phyloP scores from a whole-genome alignment of 2,329 filamentous ascomycete genomes.

The Trichophyton equinum region DNA sequence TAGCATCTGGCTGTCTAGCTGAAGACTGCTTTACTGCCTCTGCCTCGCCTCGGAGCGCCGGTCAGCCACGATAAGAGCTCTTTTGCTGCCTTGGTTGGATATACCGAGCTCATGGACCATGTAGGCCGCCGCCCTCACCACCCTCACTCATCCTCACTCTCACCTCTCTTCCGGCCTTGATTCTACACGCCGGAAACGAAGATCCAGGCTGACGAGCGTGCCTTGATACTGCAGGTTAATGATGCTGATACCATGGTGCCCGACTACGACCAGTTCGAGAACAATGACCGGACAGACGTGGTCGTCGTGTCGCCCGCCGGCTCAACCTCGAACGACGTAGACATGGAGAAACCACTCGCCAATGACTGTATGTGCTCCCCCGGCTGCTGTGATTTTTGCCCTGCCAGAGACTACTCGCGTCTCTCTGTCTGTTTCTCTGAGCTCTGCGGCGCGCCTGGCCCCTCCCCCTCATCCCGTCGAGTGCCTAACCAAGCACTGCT shows the following conservation, averaged over 20 bases:
- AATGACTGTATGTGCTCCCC: conserved; percentile 41
- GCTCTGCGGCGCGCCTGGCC: not conserved
- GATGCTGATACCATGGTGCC: conserved; percentile 53
- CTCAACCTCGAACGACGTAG: conserved; percentile 41
- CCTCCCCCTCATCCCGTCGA: not conserved
- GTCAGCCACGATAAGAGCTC: not conserved
- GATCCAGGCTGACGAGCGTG: conserved; percentile 16
- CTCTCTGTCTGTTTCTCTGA: not conserved
- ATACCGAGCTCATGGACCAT: conserved; percentile 10
- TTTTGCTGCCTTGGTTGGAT: not conserved
- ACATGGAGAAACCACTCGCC: conserved; percentile 43
- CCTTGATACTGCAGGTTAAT: conserved; percentile 31
- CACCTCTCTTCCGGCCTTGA: not conserved
- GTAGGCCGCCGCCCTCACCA: conserved; percentile 4
- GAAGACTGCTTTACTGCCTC: not conserved
- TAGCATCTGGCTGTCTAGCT: not conserved
- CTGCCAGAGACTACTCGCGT: not conserved
- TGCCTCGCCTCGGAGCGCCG: not conserved
- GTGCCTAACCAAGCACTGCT: not conserved
- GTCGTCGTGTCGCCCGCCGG: conserved; percentile 51
- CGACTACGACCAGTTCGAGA: conserved; percentile 40
- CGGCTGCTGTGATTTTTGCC: conserved; percentile 9
- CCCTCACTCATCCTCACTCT: not conserved
- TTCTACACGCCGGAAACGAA: not conserved
- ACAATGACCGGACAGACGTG: conserved; percentile 50